These are phyloP conservation scores for Xylaria bambusicola DNA, from an alignment of 495 filamentous ascomycete species.

Conservation along the genomic window DNA sequence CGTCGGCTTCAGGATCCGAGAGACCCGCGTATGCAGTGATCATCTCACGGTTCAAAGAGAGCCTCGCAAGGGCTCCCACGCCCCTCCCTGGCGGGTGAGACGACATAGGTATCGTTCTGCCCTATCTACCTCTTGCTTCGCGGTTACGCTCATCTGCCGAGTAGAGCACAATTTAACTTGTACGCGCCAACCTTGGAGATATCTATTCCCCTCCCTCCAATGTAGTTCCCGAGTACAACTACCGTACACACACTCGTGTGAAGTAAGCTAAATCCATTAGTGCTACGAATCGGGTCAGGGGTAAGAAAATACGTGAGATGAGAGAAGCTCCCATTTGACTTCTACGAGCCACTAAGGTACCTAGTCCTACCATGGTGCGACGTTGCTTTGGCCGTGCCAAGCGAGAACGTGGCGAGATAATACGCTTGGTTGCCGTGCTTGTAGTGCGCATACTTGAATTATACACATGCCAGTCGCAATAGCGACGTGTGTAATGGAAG, in stretches of 20 bases:
- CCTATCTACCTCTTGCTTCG: not conserved
- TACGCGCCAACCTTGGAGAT: no score
- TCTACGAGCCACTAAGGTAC: not conserved
- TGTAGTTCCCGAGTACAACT: not conserved
- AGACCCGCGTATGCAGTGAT: conserved; percentile 17
- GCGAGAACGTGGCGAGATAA: not conserved
- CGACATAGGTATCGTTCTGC: no score
- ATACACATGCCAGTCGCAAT: not conserved
- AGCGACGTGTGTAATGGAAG: not conserved
- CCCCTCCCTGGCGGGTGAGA: conserved; percentile 12
- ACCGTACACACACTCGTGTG: not conserved
- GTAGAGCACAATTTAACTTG: no score
- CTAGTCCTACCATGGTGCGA: not conserved
- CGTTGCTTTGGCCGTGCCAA: not conserved
- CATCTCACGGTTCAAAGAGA: conserved; percentile 12
- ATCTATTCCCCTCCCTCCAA: not conserved
- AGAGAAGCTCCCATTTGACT: conserved; percentile 5
- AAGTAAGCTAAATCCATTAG: not conserved
- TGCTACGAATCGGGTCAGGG: conserved; percentile 9
- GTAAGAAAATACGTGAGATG: not conserved
- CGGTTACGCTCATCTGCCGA: not conserved
- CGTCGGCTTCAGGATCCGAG: conserved; percentile 20
- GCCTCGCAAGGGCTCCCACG: conserved; percentile 4
- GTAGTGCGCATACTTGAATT: not conserved
- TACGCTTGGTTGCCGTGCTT: not conserved